Evolutionary conservation across 371 early-diverging fungal species (phyloP).

Genomic region (Mortierella sp.): DNA sequence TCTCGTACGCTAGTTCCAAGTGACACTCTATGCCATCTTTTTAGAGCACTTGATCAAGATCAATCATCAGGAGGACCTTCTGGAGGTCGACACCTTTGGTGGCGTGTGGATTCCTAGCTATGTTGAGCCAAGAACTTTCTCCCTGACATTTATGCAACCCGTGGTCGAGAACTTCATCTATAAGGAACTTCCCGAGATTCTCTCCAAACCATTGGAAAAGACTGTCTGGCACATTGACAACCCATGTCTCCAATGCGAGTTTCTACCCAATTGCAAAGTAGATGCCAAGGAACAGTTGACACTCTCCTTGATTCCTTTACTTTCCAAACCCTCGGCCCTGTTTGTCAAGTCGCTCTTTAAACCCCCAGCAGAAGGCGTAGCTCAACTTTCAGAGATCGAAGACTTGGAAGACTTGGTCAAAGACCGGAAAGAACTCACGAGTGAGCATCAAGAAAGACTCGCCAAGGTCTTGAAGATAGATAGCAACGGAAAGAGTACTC

Average conservation of each 20-base stretch:
- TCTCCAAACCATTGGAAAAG: slow-evolving; percentile 31
- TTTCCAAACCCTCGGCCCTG: slow-evolving; percentile 32
- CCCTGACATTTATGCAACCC: slow-evolving; percentile 57
- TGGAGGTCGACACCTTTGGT: slow-evolving; percentile 57
- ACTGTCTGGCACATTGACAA: slow-evolving; percentile 57
- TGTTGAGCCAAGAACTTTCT: slow-evolving; percentile 53
- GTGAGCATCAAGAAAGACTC: slow-evolving; percentile 4
- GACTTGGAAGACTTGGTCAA: slow-evolving; percentile 60
- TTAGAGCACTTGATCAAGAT: slow-evolving; percentile 55
- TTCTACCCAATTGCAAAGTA: slow-evolving; percentile 48
- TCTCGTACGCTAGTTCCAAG: slow-evolving; percentile 57
- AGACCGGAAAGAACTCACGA: slow-evolving; percentile 6
- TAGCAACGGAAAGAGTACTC: slow-evolving; percentile 12
- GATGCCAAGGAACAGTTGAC: slow-evolving; percentile 55
- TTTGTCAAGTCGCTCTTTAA: slow-evolving; percentile 28
- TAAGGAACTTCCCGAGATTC: slow-evolving; percentile 48
- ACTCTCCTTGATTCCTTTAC: slow-evolving; percentile 51
- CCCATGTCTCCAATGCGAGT: slow-evolving; percentile 59
- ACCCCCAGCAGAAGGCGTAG: background rate
- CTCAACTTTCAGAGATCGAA: slow-evolving; percentile 16
- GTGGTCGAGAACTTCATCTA: slow-evolving; percentile 57
- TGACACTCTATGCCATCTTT: slow-evolving; percentile 60
- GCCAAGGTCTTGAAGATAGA: slow-evolving; percentile 15
- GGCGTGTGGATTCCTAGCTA: slow-evolving; percentile 60
- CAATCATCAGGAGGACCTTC: slow-evolving; percentile 42